Evolutionary conservation across 106 monocot genomes (phyloP).

Genomic region (Phalaenopsis equestris): DNA sequence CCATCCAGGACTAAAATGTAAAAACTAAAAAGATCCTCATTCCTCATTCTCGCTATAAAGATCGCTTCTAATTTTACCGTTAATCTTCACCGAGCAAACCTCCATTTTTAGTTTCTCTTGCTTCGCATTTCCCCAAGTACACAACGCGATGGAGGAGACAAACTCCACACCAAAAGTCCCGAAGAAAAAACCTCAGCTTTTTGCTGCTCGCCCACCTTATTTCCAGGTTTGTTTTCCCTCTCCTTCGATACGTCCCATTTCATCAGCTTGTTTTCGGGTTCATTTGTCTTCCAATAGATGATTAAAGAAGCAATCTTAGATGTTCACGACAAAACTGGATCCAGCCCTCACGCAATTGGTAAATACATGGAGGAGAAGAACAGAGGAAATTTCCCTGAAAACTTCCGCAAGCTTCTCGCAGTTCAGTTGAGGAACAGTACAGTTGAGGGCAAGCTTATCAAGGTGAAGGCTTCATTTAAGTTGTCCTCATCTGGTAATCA

Average conservation of each 20-base stretch:
- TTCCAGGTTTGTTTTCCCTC: too few species aligned
- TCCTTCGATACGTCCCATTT: neutral
- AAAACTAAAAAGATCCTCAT: too few species aligned
- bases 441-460: slow-evolving; percentile 58
- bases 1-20: too few species aligned
- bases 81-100: neutral
- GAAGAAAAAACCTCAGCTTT: neutral
- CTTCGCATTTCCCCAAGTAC: neutral
- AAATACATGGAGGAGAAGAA: slow-evolving; percentile 72
- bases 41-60: neutral
- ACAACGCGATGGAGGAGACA: neutral
- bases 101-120: neutral
- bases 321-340: slow-evolving; percentile 44
- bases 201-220: slow-evolving; percentile 2
- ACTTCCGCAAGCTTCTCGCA: slow-evolving; percentile 55
- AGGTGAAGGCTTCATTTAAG: slow-evolving; percentile 79
- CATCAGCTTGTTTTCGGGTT: neutral
- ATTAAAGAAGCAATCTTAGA: slow-evolving; percentile 60
- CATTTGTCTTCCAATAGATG: slow-evolving; percentile 35
- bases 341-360: slow-evolving; percentile 70
- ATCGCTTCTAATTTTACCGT: neutral
- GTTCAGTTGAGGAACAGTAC: slow-evolving; percentile 42
- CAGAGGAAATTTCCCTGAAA: slow-evolving; percentile 41
- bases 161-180: neutral
- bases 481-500: slow-evolving; percentile 34